These are phyloP conservation scores for Skeletonema grethae DNA, from an alignment of 108 stramenopile genomes.

Conservation along the genomic window DNA sequence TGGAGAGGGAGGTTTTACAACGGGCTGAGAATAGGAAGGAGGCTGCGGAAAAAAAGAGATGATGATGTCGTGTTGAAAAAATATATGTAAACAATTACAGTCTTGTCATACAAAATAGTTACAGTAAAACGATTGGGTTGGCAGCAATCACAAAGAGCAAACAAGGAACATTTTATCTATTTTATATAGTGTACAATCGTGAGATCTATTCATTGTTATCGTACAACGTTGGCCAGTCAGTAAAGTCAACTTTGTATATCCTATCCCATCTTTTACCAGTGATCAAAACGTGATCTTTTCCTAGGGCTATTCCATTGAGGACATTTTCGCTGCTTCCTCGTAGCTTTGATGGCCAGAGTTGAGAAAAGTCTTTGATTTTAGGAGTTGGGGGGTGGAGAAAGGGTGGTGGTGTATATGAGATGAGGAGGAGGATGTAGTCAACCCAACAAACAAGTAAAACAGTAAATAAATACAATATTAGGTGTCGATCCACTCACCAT, in stretches of 20 bases:
- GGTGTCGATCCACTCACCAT: conserved; percentile 55
- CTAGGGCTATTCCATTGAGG: conserved; percentile 86
- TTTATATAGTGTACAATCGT: background rate
- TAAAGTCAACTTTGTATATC: conserved; percentile 63
- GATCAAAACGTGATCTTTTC: conserved; percentile 65
- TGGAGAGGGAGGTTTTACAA: conserved; percentile 8
- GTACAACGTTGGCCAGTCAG: conserved; percentile 45
- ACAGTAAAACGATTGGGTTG: too few relatives aligned
- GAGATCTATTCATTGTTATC: background rate
- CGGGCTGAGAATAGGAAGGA: conserved; percentile 3
- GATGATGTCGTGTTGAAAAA: conserved; percentile 2
- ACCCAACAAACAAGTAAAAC: background rate
- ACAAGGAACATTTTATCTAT: too few relatives aligned
- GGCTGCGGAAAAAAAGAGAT: background rate
- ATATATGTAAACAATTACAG: too few relatives aligned
- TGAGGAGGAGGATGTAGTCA: background rate
- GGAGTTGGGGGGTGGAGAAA: background rate
- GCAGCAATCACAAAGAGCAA: too few relatives aligned
- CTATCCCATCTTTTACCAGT: conserved; percentile 80
- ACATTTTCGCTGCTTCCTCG: conserved; percentile 63
- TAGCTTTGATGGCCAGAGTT: conserved; percentile 60
- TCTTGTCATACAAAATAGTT: too few relatives aligned
- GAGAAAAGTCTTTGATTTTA: conserved; percentile 54
- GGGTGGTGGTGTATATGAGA: background rate
- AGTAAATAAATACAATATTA: conserved; percentile 3